Evolutionary conservation across 441 rosid species (phyloP).

Genomic region (Flueggea neowawraea): DNA sequence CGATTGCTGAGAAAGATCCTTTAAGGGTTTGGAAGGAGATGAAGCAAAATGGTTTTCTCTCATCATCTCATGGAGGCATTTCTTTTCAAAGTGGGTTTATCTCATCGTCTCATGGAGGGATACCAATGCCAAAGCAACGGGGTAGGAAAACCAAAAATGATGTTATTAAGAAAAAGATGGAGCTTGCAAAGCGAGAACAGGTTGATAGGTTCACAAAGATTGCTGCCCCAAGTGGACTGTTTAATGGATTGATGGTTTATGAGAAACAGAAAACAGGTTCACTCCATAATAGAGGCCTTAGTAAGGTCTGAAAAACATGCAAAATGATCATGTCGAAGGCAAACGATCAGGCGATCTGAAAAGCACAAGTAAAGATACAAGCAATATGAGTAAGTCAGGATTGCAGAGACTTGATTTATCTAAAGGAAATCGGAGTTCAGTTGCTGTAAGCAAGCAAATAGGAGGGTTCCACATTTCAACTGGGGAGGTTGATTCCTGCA

Average conservation of each 20-base stretch:
- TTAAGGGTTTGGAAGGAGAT: conserved; percentile 82
- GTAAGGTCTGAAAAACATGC: conserved; percentile 52
- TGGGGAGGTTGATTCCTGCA: conserved; percentile 28
- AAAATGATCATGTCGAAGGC: neutral
- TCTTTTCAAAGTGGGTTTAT: conserved; percentile 38
- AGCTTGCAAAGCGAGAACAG: conserved; percentile 73
- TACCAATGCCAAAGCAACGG: conserved; percentile 70
- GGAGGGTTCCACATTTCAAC: conserved; percentile 23
- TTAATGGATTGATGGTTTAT: conserved; percentile 85
- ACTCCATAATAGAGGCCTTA: conserved; percentile 80
- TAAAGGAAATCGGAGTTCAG: no score
- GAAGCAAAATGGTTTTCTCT: conserved; percentile 82
- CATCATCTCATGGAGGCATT: conserved; percentile 59
- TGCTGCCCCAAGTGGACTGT: conserved; percentile 89
- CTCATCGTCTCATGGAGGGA: conserved; percentile 51
- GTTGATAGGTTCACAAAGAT: conserved; percentile 74
- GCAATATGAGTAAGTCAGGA: no score
- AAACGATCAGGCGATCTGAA: no score
- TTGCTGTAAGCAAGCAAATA: conserved; percentile 26
- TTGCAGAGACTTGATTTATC: no score
- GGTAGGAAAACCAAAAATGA: conserved; percentile 60
- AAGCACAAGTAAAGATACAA: no score
- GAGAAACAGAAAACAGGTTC: conserved; percentile 84
- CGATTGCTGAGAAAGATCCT: conserved; percentile 60
- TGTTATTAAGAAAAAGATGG: conserved; percentile 57